Evolutionary conservation across 2,329 filamentous ascomycete genomes (phyloP).

Genomic region (Kalmusia sp.): DNA sequence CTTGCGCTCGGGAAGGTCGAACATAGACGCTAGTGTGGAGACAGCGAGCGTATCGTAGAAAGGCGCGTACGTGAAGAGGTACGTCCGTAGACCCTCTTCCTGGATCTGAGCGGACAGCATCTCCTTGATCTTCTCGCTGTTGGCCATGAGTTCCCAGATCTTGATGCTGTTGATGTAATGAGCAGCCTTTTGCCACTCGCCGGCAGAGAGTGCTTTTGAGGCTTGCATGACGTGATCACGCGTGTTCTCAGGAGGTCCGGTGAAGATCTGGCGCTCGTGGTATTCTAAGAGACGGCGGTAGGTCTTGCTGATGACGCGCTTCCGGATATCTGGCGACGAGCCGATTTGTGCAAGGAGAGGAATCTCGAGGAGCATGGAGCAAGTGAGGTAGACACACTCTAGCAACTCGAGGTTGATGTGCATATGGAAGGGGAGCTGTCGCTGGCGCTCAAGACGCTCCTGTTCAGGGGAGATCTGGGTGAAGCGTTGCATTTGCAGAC

Average conservation of each 20-base stretch:
- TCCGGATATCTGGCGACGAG: slow-evolving; percentile 95
- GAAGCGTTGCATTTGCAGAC: slow-evolving; percentile 97
- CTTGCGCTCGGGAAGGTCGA: slow-evolving; percentile 90
- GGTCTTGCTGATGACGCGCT: slow-evolving; percentile 98
- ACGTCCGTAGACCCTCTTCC: slow-evolving; percentile 96
- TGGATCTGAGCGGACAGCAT: slow-evolving; percentile 99
- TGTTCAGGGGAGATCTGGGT: slow-evolving; percentile 96
- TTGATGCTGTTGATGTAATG: slow-evolving; percentile 97
- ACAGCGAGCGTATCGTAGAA: slow-evolving; percentile 98
- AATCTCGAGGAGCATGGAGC: slow-evolving; percentile 99
- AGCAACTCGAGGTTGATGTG: slow-evolving; percentile 99
- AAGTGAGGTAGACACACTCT: slow-evolving; percentile 97
- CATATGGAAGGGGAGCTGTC: slow-evolving; percentile 99
- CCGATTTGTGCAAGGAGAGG: slow-evolving; percentile 95
- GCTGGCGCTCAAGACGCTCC: slow-evolving; percentile 94
- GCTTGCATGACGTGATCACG: slow-evolving; percentile 99
- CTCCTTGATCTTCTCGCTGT: slow-evolving; percentile 89
- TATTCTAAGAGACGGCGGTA: slow-evolving; percentile 99
- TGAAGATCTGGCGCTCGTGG: slow-evolving; percentile 99
- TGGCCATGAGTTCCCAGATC: slow-evolving; percentile 98
- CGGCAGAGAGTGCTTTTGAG: slow-evolving; percentile 92
- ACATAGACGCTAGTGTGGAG: slow-evolving; percentile 87
- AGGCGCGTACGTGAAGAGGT: slow-evolving; percentile 98
- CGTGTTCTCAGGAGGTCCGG: slow-evolving; percentile 96
- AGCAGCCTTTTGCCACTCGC: slow-evolving; percentile 97